Base-by-base conservation (phyloP, 805 yeast genomes). In the Metschnikowia hibisci region DNA sequence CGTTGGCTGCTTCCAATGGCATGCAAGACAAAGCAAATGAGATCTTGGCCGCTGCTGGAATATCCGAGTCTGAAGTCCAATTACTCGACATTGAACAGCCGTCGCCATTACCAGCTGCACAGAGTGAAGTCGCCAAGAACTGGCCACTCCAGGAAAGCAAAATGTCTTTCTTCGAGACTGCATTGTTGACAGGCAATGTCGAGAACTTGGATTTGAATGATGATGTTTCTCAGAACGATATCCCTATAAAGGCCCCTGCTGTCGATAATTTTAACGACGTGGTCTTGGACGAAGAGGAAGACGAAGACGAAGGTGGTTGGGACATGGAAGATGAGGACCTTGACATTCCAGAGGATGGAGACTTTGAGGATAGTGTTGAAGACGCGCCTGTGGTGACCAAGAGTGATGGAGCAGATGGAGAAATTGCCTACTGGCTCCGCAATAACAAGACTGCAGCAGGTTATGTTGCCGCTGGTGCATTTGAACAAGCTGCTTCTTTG, bases 401-500 rank as follows among this genome's bases (percentile, higher is more conserved):
- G 43, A 14, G 32, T 14, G 52, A 39, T 4, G 61, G 67, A 48
- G 73, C 62, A 45, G 74, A 74, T 12, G 77, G 77, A 22, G 96
- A 90, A 61, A 66, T 81, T 26, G 82, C 82, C 4, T 64, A 66
- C 45, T 95, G 99, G 99, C 77, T 87, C 25, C 84, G 91, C 52
- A 87, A 85, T 64, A 86, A 96, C 13, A 85, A 84, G 50, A 77
- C 90, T 43, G 88, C 97, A 4, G 97, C 96, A 25, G 88, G 87
- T 22, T 87, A 88, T 55, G 89, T 84, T 57, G 97, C 99, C 2
- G 89, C 96, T 2, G 99, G 99, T 55, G 86, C 95, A 4, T 91
- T 91, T 61, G 97, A 89, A 53, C 85, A 91, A 42, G 99, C 98
- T 30, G 93, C 96, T 31, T 95, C 89, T 57, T 78, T 95, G 60